phyloP scores from a whole-genome alignment of 805 yeast species.

The Metschnikowia lachancei region DNA sequence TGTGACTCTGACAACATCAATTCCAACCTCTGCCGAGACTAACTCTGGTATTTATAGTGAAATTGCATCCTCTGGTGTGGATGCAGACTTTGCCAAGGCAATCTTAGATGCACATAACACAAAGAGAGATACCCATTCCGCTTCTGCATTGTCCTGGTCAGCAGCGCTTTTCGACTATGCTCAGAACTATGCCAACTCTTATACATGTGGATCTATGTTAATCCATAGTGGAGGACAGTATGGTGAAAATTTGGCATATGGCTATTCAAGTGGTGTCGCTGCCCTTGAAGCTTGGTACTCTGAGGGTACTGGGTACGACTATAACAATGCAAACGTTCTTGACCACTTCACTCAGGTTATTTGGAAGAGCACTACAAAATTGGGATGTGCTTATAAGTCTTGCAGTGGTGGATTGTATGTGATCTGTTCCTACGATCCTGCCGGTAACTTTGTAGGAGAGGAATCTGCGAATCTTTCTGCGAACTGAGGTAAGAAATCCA shows the following conservation, averaged over 20 bases:
- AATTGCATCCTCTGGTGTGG: slow-evolving; percentile 19
- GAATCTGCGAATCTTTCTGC: slow-evolving; percentile 14
- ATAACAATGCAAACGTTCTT: slow-evolving; percentile 14
- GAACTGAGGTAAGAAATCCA: background rate
- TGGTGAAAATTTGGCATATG: slow-evolving; percentile 35
- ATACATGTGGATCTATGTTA: slow-evolving; percentile 41
- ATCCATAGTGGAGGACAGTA: slow-evolving; percentile 19
- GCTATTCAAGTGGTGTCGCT: slow-evolving; percentile 29
- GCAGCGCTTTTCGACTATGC: slow-evolving; percentile 53
- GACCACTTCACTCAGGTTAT: slow-evolving; percentile 77
- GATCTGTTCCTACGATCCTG: slow-evolving; percentile 70
- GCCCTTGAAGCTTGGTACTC: slow-evolving; percentile 22
- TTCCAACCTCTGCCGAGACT: slow-evolving; percentile 8
- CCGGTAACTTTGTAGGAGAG: slow-evolving; percentile 65
- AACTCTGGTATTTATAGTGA: slow-evolving; percentile 21
- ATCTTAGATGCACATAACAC: slow-evolving; percentile 61
- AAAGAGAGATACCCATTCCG: slow-evolving; percentile 18
- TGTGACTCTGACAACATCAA: background rate
- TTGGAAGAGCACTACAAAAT: slow-evolving; percentile 58
- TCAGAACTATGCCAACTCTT: slow-evolving; percentile 40
- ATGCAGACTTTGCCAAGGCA: slow-evolving; percentile 36
- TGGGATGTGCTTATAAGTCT: slow-evolving; percentile 72
- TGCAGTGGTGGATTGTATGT: slow-evolving; percentile 62
- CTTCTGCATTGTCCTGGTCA: slow-evolving; percentile 52
- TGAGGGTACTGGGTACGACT: slow-evolving; percentile 18